Conservation (phyloP, 2,329 filamentous ascomycete species). For the Penicillium decumbens region DNA sequence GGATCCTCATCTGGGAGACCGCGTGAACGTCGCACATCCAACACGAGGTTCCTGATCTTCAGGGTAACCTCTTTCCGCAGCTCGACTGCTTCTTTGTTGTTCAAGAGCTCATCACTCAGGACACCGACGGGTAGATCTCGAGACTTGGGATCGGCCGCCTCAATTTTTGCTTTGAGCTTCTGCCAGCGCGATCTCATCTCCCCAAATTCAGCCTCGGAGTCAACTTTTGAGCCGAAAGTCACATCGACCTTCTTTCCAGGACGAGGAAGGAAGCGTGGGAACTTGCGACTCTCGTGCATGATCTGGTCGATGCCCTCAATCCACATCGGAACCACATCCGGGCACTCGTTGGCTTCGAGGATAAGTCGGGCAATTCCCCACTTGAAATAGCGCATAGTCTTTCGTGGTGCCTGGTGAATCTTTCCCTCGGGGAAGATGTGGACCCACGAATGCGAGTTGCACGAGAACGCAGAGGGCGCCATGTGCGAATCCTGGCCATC, state of each 20-base stretch:
- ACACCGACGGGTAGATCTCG: constrained; percentile 48
- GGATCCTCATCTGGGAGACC: constrained; percentile 78
- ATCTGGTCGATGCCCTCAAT: constrained; percentile 82
- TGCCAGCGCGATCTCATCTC: constrained; percentile 72
- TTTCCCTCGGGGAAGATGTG: constrained; percentile 96
- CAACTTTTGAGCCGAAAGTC: constrained; percentile 63
- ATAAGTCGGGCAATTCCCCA: constrained; percentile 93
- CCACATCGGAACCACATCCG: constrained; percentile 89
- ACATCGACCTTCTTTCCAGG: constrained; percentile 59
- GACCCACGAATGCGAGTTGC: constrained; percentile 73
- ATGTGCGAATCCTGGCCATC: constrained; percentile 50
- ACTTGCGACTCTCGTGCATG: constrained; percentile 78
- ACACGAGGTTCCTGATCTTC: constrained; percentile 71
- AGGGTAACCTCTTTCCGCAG: constrained; percentile 75
- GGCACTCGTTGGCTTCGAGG: constrained; percentile 79
- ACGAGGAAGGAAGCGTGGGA: constrained; percentile 76
- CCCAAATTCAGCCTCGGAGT: constrained; percentile 70
- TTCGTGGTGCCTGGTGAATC: constrained; percentile 77
- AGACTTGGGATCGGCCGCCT: constrained; percentile 42
- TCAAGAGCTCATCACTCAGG: constrained; percentile 61
- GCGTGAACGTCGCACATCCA: constrained; percentile 66
- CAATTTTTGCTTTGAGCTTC: constrained; percentile 54
- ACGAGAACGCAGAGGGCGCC: constrained; percentile 66
- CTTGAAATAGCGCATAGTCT: constrained; percentile 91
- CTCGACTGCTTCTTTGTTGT: constrained; percentile 68